Percentiles rank a stretch among this genome's conserved stretches.
Conservation (phyloP, 1,284 basidiomycete genomes). For the Ceratobasidium sp. region DNA sequence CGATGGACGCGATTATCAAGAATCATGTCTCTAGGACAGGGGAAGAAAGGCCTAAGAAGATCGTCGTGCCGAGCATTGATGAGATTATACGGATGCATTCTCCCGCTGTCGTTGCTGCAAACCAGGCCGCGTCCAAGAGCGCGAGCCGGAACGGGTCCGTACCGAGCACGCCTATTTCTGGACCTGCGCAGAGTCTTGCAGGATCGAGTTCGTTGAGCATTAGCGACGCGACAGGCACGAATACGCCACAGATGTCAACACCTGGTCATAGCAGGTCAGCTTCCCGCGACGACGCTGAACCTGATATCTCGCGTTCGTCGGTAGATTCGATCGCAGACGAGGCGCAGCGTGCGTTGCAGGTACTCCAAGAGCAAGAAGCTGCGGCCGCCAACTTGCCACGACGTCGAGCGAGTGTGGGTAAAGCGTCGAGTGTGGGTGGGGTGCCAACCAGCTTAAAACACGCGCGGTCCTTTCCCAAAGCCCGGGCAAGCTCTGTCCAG, state of each 20-base stretch:
- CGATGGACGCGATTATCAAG: constrained; percentile 10
- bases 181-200: constrained; percentile 44
- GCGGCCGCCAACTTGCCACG: background rate
- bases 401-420: constrained; percentile 12
- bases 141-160: background rate
- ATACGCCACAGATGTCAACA: constrained; percentile 50
- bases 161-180: constrained; percentile 46
- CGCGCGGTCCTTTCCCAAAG: constrained; percentile 32
- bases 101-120: constrained; percentile 57
- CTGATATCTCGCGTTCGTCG: constrained; percentile 67
- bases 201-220: constrained; percentile 21
- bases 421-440: constrained; percentile 12
- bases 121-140: constrained; percentile 51
- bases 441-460: constrained; percentile 46
- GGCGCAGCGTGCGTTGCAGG: constrained; percentile 56
- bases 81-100: constrained; percentile 81
- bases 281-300: constrained; percentile 52
- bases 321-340: constrained; percentile 85
- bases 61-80: constrained; percentile 75
- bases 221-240: background rate
- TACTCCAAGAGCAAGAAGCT: constrained; percentile 6
- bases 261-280: constrained; percentile 59
- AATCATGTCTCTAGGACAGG: background rate
- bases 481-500: background rate
- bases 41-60: constrained; percentile 44